Percentiles rank a stretch among this genome's conserved stretches.
Conservation (phyloP, 257 asterid genomes). For the Craterostigma plantagineum region DNA sequence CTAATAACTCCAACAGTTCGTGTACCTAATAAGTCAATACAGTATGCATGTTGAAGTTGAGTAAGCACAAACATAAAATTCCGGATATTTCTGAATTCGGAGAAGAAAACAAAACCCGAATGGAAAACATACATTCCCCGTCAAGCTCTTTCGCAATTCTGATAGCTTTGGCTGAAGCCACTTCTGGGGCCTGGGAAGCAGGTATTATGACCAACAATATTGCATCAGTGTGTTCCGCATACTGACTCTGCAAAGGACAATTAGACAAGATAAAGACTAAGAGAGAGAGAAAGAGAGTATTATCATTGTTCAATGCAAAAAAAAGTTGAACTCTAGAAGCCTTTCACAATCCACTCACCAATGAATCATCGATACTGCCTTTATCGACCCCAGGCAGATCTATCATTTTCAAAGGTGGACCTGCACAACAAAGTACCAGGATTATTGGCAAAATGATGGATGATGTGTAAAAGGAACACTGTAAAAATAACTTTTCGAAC, state of each 20-base stretch:
- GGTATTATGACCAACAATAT: slow-evolving; percentile 80
- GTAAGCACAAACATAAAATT: not conserved
- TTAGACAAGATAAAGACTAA: no score
- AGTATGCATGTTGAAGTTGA: not conserved
- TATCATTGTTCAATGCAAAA: slow-evolving; percentile 1
- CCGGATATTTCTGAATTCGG: not conserved
- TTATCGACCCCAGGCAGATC: slow-evolving; percentile 94
- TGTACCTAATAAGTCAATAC: slow-evolving; percentile 32
- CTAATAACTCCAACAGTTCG: slow-evolving; percentile 88
- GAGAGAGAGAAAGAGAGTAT: no score
- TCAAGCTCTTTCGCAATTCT: slow-evolving; percentile 93
- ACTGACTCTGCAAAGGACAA: slow-evolving; percentile 38
- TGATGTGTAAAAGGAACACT: not conserved
- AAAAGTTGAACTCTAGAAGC: slow-evolving; percentile 2
- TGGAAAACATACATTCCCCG: slow-evolving; percentile 72
- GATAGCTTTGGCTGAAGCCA: slow-evolving; percentile 78
- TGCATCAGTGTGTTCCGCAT: slow-evolving; percentile 83
- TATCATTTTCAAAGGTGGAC: slow-evolving; percentile 78
- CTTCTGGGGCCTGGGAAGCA: slow-evolving; percentile 91
- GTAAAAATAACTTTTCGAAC: not conserved
- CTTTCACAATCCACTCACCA: slow-evolving; percentile 35
- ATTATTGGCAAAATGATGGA: not conserved
- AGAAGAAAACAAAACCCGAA: slow-evolving; percentile 5
- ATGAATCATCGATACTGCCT: slow-evolving; percentile 64
- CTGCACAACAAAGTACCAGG: slow-evolving; percentile 23